Base-by-base conservation (phyloP, 805 yeast species). In the Limtongozyma cylindracea region DNA sequence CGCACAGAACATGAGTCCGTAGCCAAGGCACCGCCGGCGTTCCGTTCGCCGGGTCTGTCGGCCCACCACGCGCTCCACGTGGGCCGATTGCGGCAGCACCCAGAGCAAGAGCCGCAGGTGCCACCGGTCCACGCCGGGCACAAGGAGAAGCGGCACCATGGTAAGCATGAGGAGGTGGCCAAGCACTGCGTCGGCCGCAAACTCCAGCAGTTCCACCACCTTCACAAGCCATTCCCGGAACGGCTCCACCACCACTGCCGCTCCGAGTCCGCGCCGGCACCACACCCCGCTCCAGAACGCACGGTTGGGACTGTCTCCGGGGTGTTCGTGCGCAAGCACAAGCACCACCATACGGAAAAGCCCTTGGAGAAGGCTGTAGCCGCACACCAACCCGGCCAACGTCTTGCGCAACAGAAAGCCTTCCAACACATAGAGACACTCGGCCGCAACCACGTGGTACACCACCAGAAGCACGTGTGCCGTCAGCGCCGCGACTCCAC, bases 201-300 rank as follows among this genome's bases (percentile, higher is more conserved):
- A 72, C 25, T 58, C 55, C n/a, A 70, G 56, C 50, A 68, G 49
- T 35, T 72, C 88, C 32, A 59, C 54, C 1, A 58, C 41, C 32
- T 72, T 72, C 25, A 76, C 68, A 12, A 60, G 24, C 23, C 47
- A 60, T 34, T 71, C 84, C 32, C 84, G 43, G 3, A 56, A 27
- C 2, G 80, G 80, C 29, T 69, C 80, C 3, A 67, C 45, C 5
- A 70, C 23, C 1, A 61, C 45, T 21, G 56, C 39, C 62, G 68
- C 61, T 0, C 80, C 77, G 20, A 70, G 46, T 0, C 66, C 66
- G 0, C 67, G 53, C 9, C 53, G 53, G 21, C 56, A 34, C 84
- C 84, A 72, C 25, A 54, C 60, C 0, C 82, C 80, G 7, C 74
- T 58, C 80, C 65, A 60, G 64, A 64, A 60, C 3, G 82, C 69